Evolutionary conservation across 768 basidiomycete genomes (phyloP).

Genomic region (Hydnomerulius pinastri): DNA sequence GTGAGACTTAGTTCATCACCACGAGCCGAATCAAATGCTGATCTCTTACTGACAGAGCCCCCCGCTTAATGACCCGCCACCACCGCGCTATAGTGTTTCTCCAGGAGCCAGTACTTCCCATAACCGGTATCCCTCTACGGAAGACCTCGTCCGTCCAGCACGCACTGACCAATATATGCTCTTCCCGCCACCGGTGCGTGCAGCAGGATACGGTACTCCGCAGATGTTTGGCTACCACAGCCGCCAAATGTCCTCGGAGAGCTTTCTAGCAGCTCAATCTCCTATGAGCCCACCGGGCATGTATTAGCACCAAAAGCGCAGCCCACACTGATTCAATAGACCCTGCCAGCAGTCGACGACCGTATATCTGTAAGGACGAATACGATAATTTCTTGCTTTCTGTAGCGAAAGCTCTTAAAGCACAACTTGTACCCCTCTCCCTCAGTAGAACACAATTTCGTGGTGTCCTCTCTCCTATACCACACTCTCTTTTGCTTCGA

Average conservation of each 20-base stretch:
- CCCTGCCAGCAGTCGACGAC: conserved; percentile 10
- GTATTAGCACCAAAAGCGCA: conserved; percentile 15
- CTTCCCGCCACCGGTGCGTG: conserved; percentile 40
- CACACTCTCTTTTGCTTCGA: neutral
- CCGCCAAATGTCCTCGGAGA: conserved; percentile 29
- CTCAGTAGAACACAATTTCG: neutral
- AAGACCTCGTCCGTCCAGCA: conserved; percentile 18
- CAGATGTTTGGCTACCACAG: conserved; percentile 14
- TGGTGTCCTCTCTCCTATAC: conserved; percentile 1
- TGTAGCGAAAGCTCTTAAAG: too few species aligned
- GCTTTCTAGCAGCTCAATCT: conserved; percentile 22
- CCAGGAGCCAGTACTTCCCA: conserved; percentile 2
- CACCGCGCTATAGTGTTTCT: conserved; percentile 19
- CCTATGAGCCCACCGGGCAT: conserved; percentile 23
- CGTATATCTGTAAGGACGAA: conserved; percentile 7
- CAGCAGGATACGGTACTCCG: conserved; percentile 32
- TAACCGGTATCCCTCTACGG: conserved; percentile 21
- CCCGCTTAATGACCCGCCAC: conserved; percentile 3
- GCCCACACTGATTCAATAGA: neutral
- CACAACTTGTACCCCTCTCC: neutral
- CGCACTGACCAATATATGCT: conserved; percentile 32
- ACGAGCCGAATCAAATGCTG: neutral
- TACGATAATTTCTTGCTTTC: conserved; percentile 9
- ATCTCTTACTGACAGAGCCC: conserved; percentile 5
- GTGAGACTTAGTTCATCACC: conserved; percentile 8